These are phyloP conservation scores for Phytophthora kernoviae DNA, from an alignment of 352 stramenopile genomes.

Conservation along the genomic window DNA sequence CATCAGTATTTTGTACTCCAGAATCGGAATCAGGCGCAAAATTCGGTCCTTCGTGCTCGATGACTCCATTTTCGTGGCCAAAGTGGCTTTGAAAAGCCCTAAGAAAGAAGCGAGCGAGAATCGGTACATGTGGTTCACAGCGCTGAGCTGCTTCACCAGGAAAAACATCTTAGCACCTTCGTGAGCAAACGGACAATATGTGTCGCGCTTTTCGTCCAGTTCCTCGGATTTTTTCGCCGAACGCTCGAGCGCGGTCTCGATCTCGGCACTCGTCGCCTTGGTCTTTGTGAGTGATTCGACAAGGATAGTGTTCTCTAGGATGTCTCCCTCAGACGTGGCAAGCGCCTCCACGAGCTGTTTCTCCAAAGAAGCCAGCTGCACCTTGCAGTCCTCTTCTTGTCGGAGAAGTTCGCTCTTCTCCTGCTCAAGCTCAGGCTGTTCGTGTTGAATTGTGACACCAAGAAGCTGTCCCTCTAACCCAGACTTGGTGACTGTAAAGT, in stretches of 20 bases:
- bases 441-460: slow-evolving; percentile 93
- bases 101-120: slow-evolving; percentile 94
- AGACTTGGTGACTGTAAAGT: slow-evolving; percentile 95
- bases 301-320: slow-evolving; percentile 94
- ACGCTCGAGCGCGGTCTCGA: slow-evolving; percentile 88
- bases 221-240: slow-evolving; percentile 90
- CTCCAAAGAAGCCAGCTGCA: slow-evolving; percentile 92
- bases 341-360: slow-evolving; percentile 94
- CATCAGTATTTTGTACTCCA: slow-evolving; percentile 92
- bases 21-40: slow-evolving; percentile 76
- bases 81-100: slow-evolving; percentile 81
- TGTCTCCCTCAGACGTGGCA: slow-evolving; percentile 94
- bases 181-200: slow-evolving; percentile 89
- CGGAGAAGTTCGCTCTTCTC: slow-evolving; percentile 92
- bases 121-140: slow-evolving; percentile 96
- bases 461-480: slow-evolving; percentile 94
- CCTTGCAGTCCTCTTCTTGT: slow-evolving; percentile 95
- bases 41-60: slow-evolving; percentile 83
- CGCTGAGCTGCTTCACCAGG: slow-evolving; percentile 89
- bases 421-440: slow-evolving; percentile 93
- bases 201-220: slow-evolving; percentile 92
- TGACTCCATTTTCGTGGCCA: slow-evolving; percentile 85
- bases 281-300: slow-evolving; percentile 95
- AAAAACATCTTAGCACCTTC: slow-evolving; percentile 94
- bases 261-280: slow-evolving; percentile 92